Evolutionary conservation across 1,284 basidiomycete genomes (phyloP).

Genomic region (Moesziomyces parantarcticus): DNA sequence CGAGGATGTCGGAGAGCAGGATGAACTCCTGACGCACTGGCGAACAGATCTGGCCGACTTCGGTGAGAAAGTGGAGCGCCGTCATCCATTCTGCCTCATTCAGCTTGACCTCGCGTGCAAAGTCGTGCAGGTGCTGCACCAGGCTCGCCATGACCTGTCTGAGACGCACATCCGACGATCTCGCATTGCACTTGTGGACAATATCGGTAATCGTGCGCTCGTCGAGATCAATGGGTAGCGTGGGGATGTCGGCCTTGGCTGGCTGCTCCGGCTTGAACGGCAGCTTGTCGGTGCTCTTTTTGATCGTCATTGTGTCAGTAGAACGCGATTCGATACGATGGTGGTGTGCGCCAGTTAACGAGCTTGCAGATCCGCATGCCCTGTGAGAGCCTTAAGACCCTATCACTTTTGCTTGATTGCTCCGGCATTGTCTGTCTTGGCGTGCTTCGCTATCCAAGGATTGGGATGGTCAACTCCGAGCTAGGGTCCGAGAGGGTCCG

Average conservation of each 20-base stretch:
- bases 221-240: slow-evolving; percentile 23
- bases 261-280: slow-evolving; percentile 14
- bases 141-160: slow-evolving; percentile 72
- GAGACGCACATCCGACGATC: slow-evolving; percentile 61
- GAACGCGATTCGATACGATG: background rate
- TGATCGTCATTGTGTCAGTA: slow-evolving; percentile 6
- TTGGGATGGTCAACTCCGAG: too few species aligned
- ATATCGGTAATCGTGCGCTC: slow-evolving; percentile 23
- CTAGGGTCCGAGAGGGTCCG: too few species aligned
- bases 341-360: slow-evolving; percentile 1
- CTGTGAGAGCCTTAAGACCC: too few species aligned
- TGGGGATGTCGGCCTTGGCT: slow-evolving; percentile 18
- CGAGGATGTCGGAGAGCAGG: slow-evolving; percentile 81
- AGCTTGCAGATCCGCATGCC: too few species aligned
- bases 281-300: background rate
- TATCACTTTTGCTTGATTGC: too few species aligned
- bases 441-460: too few species aligned
- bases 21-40: slow-evolving; percentile 78
- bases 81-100: slow-evolving; percentile 86
- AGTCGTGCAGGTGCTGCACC: slow-evolving; percentile 77
- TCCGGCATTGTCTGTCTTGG: too few species aligned
- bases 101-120: slow-evolving; percentile 78
- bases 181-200: slow-evolving; percentile 20
- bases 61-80: slow-evolving; percentile 68
- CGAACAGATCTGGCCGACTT: slow-evolving; percentile 69